Base-by-base conservation (phyloP, 495 filamentous ascomycete species). In the Aspergillus bertholletiae region DNA sequence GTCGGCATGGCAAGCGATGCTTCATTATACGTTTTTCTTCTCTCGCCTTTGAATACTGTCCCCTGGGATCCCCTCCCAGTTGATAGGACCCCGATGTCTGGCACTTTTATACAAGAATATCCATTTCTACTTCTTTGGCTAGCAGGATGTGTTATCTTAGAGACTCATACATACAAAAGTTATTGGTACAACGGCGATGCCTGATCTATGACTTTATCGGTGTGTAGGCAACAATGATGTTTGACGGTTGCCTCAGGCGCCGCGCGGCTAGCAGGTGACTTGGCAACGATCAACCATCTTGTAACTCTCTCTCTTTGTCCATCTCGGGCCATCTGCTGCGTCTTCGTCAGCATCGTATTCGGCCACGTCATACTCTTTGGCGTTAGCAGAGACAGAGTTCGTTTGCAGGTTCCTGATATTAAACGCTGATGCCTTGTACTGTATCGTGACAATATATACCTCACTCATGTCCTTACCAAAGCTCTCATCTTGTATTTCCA, bases 91-190 rank as follows among this genome's bases (percentile, higher is more conserved):
- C 5, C 35, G 21, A 15, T 41, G 21, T 49, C 40, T 49, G 43
- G 35, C 28, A 23, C 40, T 55, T 43, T n/a, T 55, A n/a, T 40
- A 32, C 50, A 45, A 40, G 30, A 28, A 45, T 44, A 43, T 46
- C 24, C 37, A 13, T 46, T 35, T 39, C 9, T 32, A 32, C 11
- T 24, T 51, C 37, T 58, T 54, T 18, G 56, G 56, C 56, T 41
- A 50, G 49, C 43, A 52, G 50, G 45, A 58, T 53, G 37, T 28
- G 45, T 40, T 18, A 43, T 43, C 17, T 37, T 37, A 37, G 34
- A 37, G 13, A 37, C 34, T 37, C 13, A 37, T 37, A 37, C 9
- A 37, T 21, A 43, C 7, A 43, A 43, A 43, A 21, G 39, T 43
- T 43, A 8, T 43, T 43, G 21, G 21, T 43, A 15, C 34, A 37